Evolutionary conservation across 2,329 filamentous ascomycete species (phyloP).

Genomic region (Fusarium sulawesiense): DNA sequence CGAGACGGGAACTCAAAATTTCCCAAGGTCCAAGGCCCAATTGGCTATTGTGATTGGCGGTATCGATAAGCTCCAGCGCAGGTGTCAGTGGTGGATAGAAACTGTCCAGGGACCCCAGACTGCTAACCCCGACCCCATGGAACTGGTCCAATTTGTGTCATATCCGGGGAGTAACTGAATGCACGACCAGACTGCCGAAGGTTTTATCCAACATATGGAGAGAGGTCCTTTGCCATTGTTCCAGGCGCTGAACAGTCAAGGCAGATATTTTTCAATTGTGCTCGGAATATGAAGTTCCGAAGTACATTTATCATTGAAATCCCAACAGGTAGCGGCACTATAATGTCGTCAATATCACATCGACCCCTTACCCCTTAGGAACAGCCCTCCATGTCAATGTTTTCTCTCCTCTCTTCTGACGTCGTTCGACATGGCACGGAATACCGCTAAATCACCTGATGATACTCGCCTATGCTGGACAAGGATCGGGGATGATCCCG

Average conservation of each 20-base stretch:
- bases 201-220: not conserved
- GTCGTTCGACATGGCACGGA: slow-evolving; percentile 7
- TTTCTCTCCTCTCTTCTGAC: slow-evolving; percentile 15
- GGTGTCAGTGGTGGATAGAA: not conserved
- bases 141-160: not conserved
- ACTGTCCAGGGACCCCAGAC: slow-evolving; percentile 13
- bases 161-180: not conserved
- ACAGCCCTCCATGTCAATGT: not conserved
- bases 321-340: no score
- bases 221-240: not conserved
- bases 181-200: not conserved
- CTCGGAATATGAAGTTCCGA: no score
- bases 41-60: slow-evolving; percentile 39
- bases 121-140: slow-evolving; percentile 5
- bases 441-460: slow-evolving; percentile 48
- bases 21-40: slow-evolving; percentile 28
- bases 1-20: slow-evolving; percentile 41
- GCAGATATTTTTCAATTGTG: no score
- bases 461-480: slow-evolving; percentile 38
- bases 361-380: not conserved
- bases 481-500: slow-evolving; percentile 45
- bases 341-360: not conserved
- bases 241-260: no score
- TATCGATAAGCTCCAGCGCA: slow-evolving; percentile 12
- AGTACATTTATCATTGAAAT: no score